These are phyloP conservation scores for Aspergillus ustus DNA, from an alignment of 2,329 filamentous ascomycete genomes.

Conservation along the genomic window DNA sequence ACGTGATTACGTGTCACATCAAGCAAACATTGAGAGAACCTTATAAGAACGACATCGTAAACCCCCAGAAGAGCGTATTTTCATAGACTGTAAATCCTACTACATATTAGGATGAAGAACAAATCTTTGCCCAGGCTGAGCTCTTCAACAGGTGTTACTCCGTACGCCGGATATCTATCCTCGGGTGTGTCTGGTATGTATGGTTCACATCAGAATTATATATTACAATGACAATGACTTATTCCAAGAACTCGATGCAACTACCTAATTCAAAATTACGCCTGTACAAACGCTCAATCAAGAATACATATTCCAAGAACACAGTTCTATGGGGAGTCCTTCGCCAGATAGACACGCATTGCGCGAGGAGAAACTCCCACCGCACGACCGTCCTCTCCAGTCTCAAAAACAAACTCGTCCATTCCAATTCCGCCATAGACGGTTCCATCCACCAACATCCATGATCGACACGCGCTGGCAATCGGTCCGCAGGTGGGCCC, in stretches of 20 bases:
- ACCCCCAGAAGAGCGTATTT: no score
- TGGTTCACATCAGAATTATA: no score
- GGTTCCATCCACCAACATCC: background rate
- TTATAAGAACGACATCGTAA: no score
- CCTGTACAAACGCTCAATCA: background rate
- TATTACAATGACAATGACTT: no score
- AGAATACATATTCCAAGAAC: background rate
- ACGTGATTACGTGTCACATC: background rate
- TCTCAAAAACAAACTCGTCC: slow-evolving; percentile 16
- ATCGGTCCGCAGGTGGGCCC: background rate
- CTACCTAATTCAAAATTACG: no score
- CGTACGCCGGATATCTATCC: no score
- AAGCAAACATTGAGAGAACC: background rate
- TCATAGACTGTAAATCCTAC: no score
- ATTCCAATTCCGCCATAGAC: slow-evolving; percentile 5
- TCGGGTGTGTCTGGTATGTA: no score
- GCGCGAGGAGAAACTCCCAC: background rate
- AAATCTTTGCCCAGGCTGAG: no score
- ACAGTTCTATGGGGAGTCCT: background rate
- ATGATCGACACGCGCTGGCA: background rate
- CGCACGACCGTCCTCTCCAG: background rate
- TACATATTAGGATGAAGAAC: no score
- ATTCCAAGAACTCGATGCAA: no score
- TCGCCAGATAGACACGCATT: background rate
- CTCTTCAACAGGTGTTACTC: no score